These are phyloP conservation scores for Jatropha curcas DNA, from an alignment of 345 rosid species.

Conservation along the genomic window DNA sequence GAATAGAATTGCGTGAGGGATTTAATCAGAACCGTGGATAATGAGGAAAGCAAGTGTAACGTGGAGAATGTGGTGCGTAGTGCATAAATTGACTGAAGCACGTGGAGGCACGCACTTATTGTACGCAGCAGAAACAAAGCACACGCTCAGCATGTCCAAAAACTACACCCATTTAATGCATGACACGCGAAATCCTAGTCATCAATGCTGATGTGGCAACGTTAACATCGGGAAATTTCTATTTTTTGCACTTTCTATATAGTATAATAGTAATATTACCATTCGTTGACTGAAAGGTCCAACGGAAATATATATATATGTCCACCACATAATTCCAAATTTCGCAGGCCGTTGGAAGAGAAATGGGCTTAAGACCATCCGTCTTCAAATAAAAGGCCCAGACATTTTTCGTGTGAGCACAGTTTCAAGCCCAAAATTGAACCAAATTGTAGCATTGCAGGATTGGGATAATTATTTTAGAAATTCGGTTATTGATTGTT, in stretches of 20 bases:
- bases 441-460: too few relatives aligned
- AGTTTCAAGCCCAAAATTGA: too few relatives aligned
- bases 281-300: too few relatives aligned
- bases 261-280: too few relatives aligned
- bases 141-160: neutral
- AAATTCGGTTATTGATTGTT: too few relatives aligned
- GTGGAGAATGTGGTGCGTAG: neutral
- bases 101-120: neutral
- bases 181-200: neutral
- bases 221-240: neutral
- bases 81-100: neutral
- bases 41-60: neutral
- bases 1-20: neutral
- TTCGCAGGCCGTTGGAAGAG: too few relatives aligned
- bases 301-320: too few relatives aligned
- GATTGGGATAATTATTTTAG: too few relatives aligned
- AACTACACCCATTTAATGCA: neutral
- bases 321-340: too few relatives aligned
- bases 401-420: too few relatives aligned
- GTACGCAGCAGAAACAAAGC: neutral
- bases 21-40: neutral
- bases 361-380: too few relatives aligned
- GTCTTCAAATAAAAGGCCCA: too few relatives aligned
- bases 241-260: neutral
- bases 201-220: neutral